Evolutionary conservation across 1,139 yeast species (phyloP), one percentile per base, ranked within the genome.

Genomic region (Dujonia santamariae): DNA sequence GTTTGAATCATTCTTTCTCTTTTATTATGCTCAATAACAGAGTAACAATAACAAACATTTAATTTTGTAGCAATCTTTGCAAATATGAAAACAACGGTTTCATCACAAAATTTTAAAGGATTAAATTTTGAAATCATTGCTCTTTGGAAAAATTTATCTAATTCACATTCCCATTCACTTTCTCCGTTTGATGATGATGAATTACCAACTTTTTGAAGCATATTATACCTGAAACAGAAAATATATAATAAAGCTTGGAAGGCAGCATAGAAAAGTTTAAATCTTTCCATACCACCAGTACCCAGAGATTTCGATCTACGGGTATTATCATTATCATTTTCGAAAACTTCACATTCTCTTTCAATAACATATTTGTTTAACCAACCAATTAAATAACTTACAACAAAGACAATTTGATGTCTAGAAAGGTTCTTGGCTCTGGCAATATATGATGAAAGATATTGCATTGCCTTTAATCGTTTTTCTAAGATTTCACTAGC

Each of bases 101-200:
- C 94, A 53, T 90, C 92, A 58, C 97, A 88, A 62, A 81, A 92
- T 53, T 86, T 85, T 48, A 94, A 72, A 3, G 98, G 98, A 54
- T 92, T 94, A 65, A 92, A 88, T 51, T 85, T 85, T 14, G 97
- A 83, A 28, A 88, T 75, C 26, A 94, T 80, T 45, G 85, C 76
- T 45, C 96, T 71, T 56, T 86, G 96, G 63, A 90, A 87, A 45
- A 92, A 82, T 58, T 80, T 81, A 52, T 90, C 96, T 31, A 90
- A 56, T 31, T 77, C 80, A 45, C 90, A 81, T 50, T 83, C 95
- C 97, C 97, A 90, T 37, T 64, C 69, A 9, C 40, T 34, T 2
- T 37, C 24, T 4, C 24, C 35, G 20, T 11, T n/a, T 8, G 30
- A n/a, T 5, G 20, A 19, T 9, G 15, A 17, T 3, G 35, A 21